Evolutionary conservation across 2,329 filamentous ascomycete species (phyloP), one percentile per base, ranked within the genome.

Genomic region (Aspergillus carbonarius): DNA sequence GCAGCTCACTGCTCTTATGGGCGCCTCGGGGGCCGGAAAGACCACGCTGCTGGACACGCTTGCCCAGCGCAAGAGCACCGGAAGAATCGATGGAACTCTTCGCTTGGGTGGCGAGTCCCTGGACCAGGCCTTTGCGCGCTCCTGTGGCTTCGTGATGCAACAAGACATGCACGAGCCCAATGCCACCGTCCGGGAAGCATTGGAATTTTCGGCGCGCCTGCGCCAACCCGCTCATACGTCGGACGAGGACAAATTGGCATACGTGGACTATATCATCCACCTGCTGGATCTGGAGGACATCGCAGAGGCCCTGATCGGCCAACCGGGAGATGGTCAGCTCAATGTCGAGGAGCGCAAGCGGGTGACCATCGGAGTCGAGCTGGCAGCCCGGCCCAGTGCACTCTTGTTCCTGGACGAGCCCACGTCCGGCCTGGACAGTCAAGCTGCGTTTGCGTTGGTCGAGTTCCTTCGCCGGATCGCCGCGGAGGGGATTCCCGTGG

Each of bases 401-500:
- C 35, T 56, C 3, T 9, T 40, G 37, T 56, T 56, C 20, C 32
- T 47, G 8, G 54, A 56, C 40, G 54, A 56, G 20, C 54, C 54
- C 4, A 56, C 54, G 5, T 56, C 54, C 30, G 54, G 54, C 20
- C 54, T 56, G 4, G 49, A 52, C 23, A 34, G 49, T 25, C 55
- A 25, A 48, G 49, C 51, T 51, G 55, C 54, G 15, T 49, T 25
- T 37, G 88, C 90, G 60, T 95, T 96, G 70, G 81, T 90, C 47
- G 86, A 88, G 68, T 83, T 96, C 6, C 81, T 96, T 39, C 87
- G 92, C 76, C 95, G 93, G 77, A 81, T 96, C 25, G 90, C 90
- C 67, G 89, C 92, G 73, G 87, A 85, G 59, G 92, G 92, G 15
- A 89, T 92, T 72, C 91, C 92, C 39, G 88, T 96, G 72, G 84